These are phyloP conservation scores for Trametopsis cervina DNA, from an alignment of 768 basidiomycete genomes.

Conservation along the genomic window DNA sequence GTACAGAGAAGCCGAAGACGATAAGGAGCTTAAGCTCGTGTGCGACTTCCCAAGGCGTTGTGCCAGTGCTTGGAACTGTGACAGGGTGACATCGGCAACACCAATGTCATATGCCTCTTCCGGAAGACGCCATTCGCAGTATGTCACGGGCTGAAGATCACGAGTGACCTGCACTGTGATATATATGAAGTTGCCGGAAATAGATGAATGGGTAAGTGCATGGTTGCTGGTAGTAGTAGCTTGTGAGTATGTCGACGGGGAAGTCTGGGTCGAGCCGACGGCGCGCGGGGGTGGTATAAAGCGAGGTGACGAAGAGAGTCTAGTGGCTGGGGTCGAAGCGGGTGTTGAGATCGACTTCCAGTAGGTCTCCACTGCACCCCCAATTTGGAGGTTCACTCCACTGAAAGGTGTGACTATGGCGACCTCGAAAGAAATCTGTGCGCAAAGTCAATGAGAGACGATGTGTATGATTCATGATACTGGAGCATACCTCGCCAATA, in stretches of 20 bases:
- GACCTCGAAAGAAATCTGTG: slow-evolving; percentile 81
- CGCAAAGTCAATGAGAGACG: background rate
- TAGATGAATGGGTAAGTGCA: slow-evolving; percentile 78
- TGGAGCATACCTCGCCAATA: slow-evolving; percentile 82
- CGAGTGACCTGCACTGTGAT: slow-evolving; percentile 86
- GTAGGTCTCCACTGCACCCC: slow-evolving; percentile 94
- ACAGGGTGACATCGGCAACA: slow-evolving; percentile 77
- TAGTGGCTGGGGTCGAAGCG: slow-evolving; percentile 22
- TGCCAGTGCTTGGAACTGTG: slow-evolving; percentile 72
- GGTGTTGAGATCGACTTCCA: slow-evolving; percentile 84
- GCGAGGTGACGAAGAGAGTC: slow-evolving; percentile 15
- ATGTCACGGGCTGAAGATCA: slow-evolving; percentile 87
- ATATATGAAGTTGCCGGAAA: slow-evolving; percentile 84
- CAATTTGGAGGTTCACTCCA: slow-evolving; percentile 89
- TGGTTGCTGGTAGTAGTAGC: slow-evolving; percentile 38
- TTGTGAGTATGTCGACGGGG: slow-evolving; percentile 59
- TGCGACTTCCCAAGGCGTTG: slow-evolving; percentile 34
- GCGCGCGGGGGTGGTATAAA: slow-evolving; percentile 21
- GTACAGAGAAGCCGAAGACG: slow-evolving; percentile 16
- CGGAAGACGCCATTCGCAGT: slow-evolving; percentile 68
- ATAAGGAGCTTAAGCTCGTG: slow-evolving; percentile 12
- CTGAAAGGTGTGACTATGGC: slow-evolving; percentile 85
- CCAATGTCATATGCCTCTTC: slow-evolving; percentile 65
- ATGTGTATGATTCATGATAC: background rate
- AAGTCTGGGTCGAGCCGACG: slow-evolving; percentile 34